phyloP scores from a whole-genome alignment of 257 asterid species.

The Solanum acaule region DNA sequence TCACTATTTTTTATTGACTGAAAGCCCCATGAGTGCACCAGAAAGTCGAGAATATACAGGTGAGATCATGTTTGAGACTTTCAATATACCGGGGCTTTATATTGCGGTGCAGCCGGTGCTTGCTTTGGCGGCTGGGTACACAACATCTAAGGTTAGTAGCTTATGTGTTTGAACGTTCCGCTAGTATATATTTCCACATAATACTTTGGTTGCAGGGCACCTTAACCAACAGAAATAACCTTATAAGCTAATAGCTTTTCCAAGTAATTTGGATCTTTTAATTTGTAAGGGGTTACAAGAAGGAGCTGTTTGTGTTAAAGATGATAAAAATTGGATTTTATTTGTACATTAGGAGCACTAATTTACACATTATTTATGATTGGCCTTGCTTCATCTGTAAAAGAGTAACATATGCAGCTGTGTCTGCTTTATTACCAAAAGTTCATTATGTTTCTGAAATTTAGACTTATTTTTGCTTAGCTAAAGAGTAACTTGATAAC shows the following conservation, averaged over 20 bases:
- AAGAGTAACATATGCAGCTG: background rate
- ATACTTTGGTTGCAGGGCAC: background rate
- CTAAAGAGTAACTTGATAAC: background rate
- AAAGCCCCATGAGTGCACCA: constrained; percentile 91
- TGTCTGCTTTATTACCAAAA: background rate
- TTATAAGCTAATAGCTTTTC: background rate
- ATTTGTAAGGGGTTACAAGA: background rate
- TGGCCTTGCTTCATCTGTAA: background rate
- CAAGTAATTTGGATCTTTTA: background rate
- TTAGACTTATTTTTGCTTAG: background rate
- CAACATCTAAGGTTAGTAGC: constrained; percentile 78
- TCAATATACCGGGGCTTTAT: constrained; percentile 86
- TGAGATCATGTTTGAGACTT: constrained; percentile 97
- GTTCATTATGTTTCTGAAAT: background rate
- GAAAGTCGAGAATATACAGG: constrained; percentile 93
- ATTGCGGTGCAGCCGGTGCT: constrained; percentile 98
- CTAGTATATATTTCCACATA: background rate
- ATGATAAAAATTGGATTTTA: background rate
- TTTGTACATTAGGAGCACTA: background rate
- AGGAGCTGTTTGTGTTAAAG: background rate
- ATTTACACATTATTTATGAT: background rate
- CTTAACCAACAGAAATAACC: background rate
- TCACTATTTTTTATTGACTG: constrained; percentile 87
- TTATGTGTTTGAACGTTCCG: background rate
- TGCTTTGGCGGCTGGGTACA: constrained; percentile 97